Percentiles rank a stretch among this genome's conserved stretches.
Evolutionary conservation across 257 asterid genomes (phyloP).

Genomic region (Paraleonurus japonicus): DNA sequence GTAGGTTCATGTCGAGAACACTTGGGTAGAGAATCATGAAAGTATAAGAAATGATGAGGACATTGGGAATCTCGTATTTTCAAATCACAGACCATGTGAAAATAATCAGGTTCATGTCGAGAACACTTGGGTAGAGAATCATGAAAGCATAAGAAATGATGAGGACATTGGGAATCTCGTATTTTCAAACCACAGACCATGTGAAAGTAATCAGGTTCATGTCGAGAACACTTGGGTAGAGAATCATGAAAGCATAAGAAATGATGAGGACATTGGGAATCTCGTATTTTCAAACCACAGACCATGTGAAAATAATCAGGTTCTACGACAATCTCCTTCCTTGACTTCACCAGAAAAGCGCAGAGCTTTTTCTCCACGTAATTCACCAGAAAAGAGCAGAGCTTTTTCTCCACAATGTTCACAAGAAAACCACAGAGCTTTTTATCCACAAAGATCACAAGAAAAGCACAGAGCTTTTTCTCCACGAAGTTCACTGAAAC

Average conservation of each 20-base stretch:
- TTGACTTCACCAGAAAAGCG: background rate
- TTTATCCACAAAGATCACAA: background rate
- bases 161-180: slow-evolving; percentile 6
- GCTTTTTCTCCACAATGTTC: background rate
- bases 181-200: background rate
- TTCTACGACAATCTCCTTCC: slow-evolving; percentile 18
- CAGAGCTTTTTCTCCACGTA: too few species aligned
- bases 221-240: slow-evolving; percentile 20
- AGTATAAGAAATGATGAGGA: slow-evolving; percentile 9
- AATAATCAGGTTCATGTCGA: slow-evolving; percentile 23
- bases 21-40: background rate
- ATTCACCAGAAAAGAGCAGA: background rate
- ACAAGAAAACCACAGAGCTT: background rate
- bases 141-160: background rate
- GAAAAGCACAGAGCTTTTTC: background rate
- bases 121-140: background rate
- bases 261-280: slow-evolving; percentile 13
- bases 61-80: background rate
- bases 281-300: background rate
- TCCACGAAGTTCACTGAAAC: background rate
- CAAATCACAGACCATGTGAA: slow-evolving; percentile 4
- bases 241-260: background rate
- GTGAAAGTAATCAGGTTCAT: slow-evolving; percentile 7
- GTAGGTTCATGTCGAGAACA: slow-evolving; percentile 43
- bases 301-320: background rate